Evolutionary conservation across 352 stramenopile genomes (phyloP).

Genomic region (Pythium phragmiticola): DNA sequence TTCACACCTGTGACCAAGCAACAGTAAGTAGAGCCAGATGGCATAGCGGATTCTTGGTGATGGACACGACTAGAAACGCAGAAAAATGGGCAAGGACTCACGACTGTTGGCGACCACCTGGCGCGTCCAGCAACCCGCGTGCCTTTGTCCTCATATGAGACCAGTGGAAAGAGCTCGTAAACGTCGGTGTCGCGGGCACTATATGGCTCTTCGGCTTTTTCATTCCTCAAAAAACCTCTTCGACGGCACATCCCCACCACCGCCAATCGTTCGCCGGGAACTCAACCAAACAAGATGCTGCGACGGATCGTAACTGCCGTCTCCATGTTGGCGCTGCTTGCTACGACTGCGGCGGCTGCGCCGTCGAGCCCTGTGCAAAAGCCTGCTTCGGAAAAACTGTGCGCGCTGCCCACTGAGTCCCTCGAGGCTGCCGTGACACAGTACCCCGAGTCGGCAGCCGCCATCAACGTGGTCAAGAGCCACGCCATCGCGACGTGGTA

Average conservation of each 20-base stretch:
- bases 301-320: constrained; percentile 11
- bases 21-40: no score
- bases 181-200: no score
- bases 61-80: no score
- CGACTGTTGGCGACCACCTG: no score
- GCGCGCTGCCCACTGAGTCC: constrained; percentile 42
- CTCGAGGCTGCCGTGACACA: constrained; percentile 41
- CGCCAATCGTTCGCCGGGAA: no score
- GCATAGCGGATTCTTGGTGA: no score
- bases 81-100: no score
- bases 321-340: constrained; percentile 10
- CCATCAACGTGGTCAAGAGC: constrained; percentile 52
- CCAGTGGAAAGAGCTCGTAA: no score
- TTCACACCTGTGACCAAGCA: no score
- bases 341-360: neutral
- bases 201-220: neutral
- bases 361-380: neutral
- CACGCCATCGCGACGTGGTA: constrained; percentile 70
- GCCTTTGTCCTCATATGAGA: no score
- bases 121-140: no score
- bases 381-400: constrained; percentile 39
- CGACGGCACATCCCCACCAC: neutral
- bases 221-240: neutral
- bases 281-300: constrained; percentile 13
- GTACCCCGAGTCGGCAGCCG: constrained; percentile 41